These are phyloP conservation scores for Gaertneriomyces sp. DNA, from an alignment of 192 early-diverging fungal species.

Conservation along the genomic window DNA sequence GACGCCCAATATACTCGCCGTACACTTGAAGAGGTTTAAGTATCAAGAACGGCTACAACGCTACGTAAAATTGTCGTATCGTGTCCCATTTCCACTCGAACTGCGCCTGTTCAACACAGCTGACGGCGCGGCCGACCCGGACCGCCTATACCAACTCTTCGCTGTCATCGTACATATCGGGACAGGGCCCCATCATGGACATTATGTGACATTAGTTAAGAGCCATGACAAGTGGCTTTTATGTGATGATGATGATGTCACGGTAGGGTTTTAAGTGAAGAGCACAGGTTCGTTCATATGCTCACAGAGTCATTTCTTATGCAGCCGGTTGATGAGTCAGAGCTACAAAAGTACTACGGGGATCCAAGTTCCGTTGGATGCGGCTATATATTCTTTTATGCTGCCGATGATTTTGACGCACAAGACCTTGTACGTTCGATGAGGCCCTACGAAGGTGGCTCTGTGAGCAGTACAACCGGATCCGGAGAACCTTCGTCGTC, in stretches of 20 bases:
- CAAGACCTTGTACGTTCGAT: slow-evolving; percentile 19
- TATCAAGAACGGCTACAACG: slow-evolving; percentile 88
- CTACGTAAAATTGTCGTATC: slow-evolving; percentile 91
- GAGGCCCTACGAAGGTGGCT: slow-evolving; percentile 9
- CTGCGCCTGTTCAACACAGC: slow-evolving; percentile 88
- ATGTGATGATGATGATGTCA: slow-evolving; percentile 96
- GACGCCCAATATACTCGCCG: slow-evolving; percentile 88
- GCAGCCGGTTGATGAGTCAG: slow-evolving; percentile 42
- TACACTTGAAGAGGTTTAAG: slow-evolving; percentile 98
- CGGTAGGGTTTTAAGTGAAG: slow-evolving; percentile 44
- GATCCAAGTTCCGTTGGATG: slow-evolving; percentile 42
- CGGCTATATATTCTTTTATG: slow-evolving; percentile 54
- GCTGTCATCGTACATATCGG: slow-evolving; percentile 95
- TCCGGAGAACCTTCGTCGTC: background rate
- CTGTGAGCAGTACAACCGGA: slow-evolving; percentile 1
- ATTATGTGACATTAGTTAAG: slow-evolving; percentile 92
- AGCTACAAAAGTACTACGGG: slow-evolving; percentile 50
- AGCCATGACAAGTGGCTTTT: slow-evolving; percentile 85
- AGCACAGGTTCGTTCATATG: too few species aligned
- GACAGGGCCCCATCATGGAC: slow-evolving; percentile 92
- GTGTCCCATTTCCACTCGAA: slow-evolving; percentile 92
- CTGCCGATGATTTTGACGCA: slow-evolving; percentile 31
- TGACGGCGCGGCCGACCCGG: slow-evolving; percentile 81
- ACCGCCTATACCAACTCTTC: slow-evolving; percentile 82
- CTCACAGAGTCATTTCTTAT: background rate